phyloP scores from a whole-genome alignment of 2,329 filamentous ascomycete species.

The Capronia coronata region DNA sequence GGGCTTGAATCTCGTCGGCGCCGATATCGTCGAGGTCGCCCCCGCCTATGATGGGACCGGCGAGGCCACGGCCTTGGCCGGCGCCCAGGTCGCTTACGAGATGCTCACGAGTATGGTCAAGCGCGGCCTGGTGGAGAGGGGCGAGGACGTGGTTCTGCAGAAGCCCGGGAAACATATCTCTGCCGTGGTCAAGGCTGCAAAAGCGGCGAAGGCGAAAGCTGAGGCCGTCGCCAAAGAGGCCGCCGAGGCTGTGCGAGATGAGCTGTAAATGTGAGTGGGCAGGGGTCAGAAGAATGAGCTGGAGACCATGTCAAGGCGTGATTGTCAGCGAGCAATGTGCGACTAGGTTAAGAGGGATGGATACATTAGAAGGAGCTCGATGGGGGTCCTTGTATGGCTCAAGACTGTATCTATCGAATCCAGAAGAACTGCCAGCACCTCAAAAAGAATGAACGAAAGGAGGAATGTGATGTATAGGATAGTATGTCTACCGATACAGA shows the following conservation, averaged over 20 bases:
- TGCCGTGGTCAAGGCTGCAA: not conserved
- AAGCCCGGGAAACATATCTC: conserved; percentile 20
- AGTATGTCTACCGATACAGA: too few relatives aligned
- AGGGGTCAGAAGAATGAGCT: too few relatives aligned
- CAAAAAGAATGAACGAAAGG: too few relatives aligned
- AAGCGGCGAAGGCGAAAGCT: not conserved
- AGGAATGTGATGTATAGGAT: too few relatives aligned
- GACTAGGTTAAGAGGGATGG: too few relatives aligned
- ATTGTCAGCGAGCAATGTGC: too few relatives aligned
- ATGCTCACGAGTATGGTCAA: conserved; percentile 61
- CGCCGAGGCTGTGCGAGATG: conserved; percentile 2
- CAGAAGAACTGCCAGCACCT: too few relatives aligned
- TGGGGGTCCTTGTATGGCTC: too few relatives aligned
- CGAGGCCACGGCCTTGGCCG: conserved; percentile 76
- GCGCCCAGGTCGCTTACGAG: conserved; percentile 78
- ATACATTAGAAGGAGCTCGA: too few relatives aligned
- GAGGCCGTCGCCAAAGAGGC: not conserved
- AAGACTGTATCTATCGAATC: too few relatives aligned
- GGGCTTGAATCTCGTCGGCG: conserved; percentile 75
- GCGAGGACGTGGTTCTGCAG: conserved; percentile 21
- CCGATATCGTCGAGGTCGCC: conserved; percentile 82
- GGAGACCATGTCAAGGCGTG: too few relatives aligned
- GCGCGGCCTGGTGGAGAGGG: conserved; percentile 34
- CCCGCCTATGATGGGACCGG: conserved; percentile 75
- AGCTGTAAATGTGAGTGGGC: conserved; percentile 7